Evolutionary conservation across 2,329 filamentous ascomycete genomes (phyloP), one percentile per base, ranked within the genome.

Genomic region (Lojkania enalia): DNA sequence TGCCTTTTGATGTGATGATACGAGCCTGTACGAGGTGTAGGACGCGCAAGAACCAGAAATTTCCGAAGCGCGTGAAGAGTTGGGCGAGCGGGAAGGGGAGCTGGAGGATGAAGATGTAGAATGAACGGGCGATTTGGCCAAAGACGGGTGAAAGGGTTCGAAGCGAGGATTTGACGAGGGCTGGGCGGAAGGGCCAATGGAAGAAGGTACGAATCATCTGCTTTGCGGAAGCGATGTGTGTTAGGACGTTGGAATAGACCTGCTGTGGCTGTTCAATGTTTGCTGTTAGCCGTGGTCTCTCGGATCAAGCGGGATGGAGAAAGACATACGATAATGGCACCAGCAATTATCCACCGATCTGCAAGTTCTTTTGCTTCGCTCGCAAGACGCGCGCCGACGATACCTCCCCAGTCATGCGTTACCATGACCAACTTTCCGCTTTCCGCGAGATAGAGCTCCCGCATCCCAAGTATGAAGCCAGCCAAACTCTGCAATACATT

Each of bases 41-140:
- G n/a, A 64, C 35, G 35, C 70, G 69, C 23, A 80, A 50, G 39
- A 80, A 74, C 41, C 73, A 74, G 46, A 66, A 71, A 49, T 80
- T 77, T 5, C 78, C 75, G n/a, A 77, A 72, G 0, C 59, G 69
- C n/a, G 72, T 73, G 38, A 75, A 61, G 52, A 69, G 72, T 35
- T 58, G 66, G 37, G 76, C 71, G 12, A 80, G 54, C 3, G 69
- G 63, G 23, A 63, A 59, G 2, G 78, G 79, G 2, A 82, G 64
- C 31, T 76, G 72, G 63, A 83, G 77, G 12, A 71, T 71, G 51
- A 81, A 81, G 38, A 82, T 71, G 53, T 83, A 83, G 46, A 76
- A 75, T 2, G 78, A 81, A 41, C 73, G 67, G 6, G 60, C 39
- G 16, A 77, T 48, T 51, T 83, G 80, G 15, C 62, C 62, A n/a